Base-by-base conservation (phyloP, 805 yeast species). In the Zygosaccharomyces bailii region DNA sequence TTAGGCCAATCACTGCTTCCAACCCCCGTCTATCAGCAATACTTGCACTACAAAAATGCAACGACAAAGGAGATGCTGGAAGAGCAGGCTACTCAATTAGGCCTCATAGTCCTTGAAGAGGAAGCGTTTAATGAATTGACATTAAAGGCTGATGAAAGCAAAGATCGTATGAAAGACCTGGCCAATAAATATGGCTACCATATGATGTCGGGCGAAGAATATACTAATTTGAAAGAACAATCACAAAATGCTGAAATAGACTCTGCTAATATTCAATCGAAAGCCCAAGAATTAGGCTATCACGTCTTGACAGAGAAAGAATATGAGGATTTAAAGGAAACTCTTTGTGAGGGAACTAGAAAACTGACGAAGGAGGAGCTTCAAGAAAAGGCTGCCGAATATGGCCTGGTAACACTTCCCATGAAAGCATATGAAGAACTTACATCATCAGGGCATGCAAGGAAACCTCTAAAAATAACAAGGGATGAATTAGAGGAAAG, bases 1-100 rank as follows among this genome's bases (percentile, higher is more conserved):
- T 51, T 54, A 19, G 57, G 50, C n/a, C 33, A 55, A 37, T 53
- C 48, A 33, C 37, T 56, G 3, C 25, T 63, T 8, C 50, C 59
- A 5, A 44, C 45, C 10, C 51, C 53, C 9, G 57, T 55, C 8
- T 63, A 59, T 34, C 50, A 55, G 25, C 44, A 46, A 4, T 46
- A 20, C 23, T 32, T 19, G 14, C 11, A 30, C 2, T 17, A 7
- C 5, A 29, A 27, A 5, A 24, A 34, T 8, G 10, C 14, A 3
- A 11, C 27, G 18, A 42, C 43, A 5, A 34, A 14, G 21, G 46
- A 42, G 23, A 18, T 10, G 1, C 38, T 48, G 3, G 39, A 42
- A 10, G 29, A 32, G n/a, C 31, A 35, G 11, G 48, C 44, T 4
- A 33, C 48, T 3, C 37, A 37, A 16, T 34, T 44, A 2, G 42